These are phyloP conservation scores for Capsicum pubescens DNA, from an alignment of 257 asterid species.

Conservation along the genomic window DNA sequence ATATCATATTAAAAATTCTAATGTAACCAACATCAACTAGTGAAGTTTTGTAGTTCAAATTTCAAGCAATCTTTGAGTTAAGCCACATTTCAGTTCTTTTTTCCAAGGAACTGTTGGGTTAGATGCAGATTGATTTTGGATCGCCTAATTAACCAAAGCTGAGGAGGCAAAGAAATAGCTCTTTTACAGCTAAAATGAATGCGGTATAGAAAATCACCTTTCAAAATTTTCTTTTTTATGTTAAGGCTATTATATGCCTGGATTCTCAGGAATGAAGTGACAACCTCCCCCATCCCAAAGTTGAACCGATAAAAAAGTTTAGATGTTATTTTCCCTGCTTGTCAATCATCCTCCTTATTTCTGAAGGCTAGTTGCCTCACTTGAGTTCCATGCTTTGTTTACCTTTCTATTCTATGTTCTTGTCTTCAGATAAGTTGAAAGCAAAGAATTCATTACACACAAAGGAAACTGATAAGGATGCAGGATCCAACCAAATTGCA, in stretches of 20 bases:
- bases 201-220: too few species aligned
- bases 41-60: not conserved
- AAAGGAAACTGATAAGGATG: slow-evolving; percentile 54
- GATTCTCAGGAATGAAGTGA: too few species aligned
- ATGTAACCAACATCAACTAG: not conserved
- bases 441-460: slow-evolving; percentile 30
- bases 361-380: slow-evolving; percentile 6
- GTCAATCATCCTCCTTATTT: not conserved
- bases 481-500: slow-evolving; percentile 64
- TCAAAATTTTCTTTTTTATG: too few species aligned
- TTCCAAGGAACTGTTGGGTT: too few species aligned
- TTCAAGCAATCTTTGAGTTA: not conserved
- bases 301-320: not conserved
- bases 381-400: not conserved
- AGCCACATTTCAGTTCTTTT: too few species aligned
- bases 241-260: too few species aligned
- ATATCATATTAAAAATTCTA: not conserved
- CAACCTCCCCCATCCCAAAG: not conserved
- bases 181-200: too few species aligned
- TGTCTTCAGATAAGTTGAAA: slow-evolving; percentile 50
- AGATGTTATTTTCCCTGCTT: not conserved
- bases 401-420: not conserved
- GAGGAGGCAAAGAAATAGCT: too few species aligned
- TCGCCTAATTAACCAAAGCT: too few species aligned
- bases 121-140: too few species aligned